Evolutionary conservation across 2,329 filamentous ascomycete species (phyloP).

Genomic region (Diaporthe velutina): DNA sequence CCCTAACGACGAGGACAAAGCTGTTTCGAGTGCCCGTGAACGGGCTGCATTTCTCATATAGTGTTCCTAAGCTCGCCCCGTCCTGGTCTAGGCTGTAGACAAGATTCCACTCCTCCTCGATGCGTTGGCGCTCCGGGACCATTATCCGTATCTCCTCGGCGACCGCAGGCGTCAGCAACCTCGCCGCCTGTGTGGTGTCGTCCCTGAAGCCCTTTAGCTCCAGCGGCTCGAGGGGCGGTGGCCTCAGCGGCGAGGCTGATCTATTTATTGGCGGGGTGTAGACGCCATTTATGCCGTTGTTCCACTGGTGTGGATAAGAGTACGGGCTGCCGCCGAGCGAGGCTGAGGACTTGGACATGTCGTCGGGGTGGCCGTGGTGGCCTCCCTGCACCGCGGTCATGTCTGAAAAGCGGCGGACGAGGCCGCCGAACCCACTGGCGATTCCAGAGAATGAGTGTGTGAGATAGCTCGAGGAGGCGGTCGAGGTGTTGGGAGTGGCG

Average conservation of each 20-base stretch:
- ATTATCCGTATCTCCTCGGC: constrained; percentile 95
- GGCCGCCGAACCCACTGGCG: constrained; percentile 66
- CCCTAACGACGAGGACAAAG: constrained; percentile 89
- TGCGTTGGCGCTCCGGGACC: constrained; percentile 86
- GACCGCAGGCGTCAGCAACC: constrained; percentile 78
- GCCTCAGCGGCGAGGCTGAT: constrained; percentile 83
- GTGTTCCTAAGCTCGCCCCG: constrained; percentile 85
- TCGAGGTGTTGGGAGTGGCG: constrained; percentile 46
- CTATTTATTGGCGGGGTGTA: constrained; percentile 71
- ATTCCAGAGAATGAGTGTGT: constrained; percentile 51
- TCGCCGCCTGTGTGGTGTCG: constrained; percentile 69
- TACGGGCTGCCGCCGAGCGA: constrained; percentile 35
- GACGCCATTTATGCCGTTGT: constrained; percentile 67
- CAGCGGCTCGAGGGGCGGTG: constrained; percentile 88
- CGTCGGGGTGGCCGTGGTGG: constrained; percentile 12
- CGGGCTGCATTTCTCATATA: constrained; percentile 83
- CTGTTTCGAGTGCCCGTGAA: constrained; percentile 80
- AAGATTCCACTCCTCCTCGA: constrained; percentile 88
- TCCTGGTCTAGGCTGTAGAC: constrained; percentile 93
- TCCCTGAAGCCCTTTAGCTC: constrained; percentile 75
- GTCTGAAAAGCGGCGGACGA: constrained; percentile 76
- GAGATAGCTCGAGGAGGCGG: constrained; percentile 46
- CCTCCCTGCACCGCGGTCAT: constrained; percentile 44
- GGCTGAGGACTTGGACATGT: constrained; percentile 42
- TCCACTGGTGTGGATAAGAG: constrained; percentile 44